These are phyloP conservation scores for Talaromyces sp. DNA, from an alignment of 2,329 filamentous ascomycete species.

Conservation along the genomic window DNA sequence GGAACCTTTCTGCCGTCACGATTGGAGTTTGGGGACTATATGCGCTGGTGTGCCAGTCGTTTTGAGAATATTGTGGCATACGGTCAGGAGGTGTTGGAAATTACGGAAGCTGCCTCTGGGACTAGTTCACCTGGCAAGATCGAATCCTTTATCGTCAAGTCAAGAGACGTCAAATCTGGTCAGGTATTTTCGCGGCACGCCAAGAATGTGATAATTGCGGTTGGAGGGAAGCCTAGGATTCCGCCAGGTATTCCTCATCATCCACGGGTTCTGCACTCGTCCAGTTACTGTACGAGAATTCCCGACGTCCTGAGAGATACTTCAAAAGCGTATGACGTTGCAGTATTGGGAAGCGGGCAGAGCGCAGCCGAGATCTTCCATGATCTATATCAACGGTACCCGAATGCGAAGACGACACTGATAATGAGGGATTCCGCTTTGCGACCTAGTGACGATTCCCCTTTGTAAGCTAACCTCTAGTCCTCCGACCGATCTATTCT, in stretches of 20 bases:
- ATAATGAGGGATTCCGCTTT: constrained; percentile 81
- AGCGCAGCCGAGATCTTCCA: constrained; percentile 94
- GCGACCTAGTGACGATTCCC: constrained; percentile 89
- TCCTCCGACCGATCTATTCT: not conserved
- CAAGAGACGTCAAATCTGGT: constrained; percentile 55
- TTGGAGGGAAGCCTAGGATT: constrained; percentile 66
- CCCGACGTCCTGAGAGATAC: constrained; percentile 39
- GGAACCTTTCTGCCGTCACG: constrained; percentile 82
- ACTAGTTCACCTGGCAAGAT: constrained; percentile 33
- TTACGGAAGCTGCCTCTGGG: constrained; percentile 34
- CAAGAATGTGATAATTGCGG: constrained; percentile 59
- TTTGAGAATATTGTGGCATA: constrained; percentile 75
- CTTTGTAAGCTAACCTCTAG: constrained; percentile 63
- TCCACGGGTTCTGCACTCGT: constrained; percentile 79
- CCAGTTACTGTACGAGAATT: constrained; percentile 64
- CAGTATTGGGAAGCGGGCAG: constrained; percentile 84
- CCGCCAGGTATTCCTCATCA: constrained; percentile 66
- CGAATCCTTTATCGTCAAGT: constrained; percentile 65
- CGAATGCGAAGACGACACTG: constrained; percentile 72
- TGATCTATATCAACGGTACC: constrained; percentile 77
- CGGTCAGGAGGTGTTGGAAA: constrained; percentile 69
- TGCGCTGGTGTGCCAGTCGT: constrained; percentile 82
- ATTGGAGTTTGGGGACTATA: constrained; percentile 90
- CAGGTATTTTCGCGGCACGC: constrained; percentile 39
- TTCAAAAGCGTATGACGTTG: constrained; percentile 62